A percentile compares a stretch with the other conserved stretches of the same genome.
Evolutionary conservation across 2,329 filamentous ascomycete species (phyloP).

Genomic region (Pezicula neosporulosa): DNA sequence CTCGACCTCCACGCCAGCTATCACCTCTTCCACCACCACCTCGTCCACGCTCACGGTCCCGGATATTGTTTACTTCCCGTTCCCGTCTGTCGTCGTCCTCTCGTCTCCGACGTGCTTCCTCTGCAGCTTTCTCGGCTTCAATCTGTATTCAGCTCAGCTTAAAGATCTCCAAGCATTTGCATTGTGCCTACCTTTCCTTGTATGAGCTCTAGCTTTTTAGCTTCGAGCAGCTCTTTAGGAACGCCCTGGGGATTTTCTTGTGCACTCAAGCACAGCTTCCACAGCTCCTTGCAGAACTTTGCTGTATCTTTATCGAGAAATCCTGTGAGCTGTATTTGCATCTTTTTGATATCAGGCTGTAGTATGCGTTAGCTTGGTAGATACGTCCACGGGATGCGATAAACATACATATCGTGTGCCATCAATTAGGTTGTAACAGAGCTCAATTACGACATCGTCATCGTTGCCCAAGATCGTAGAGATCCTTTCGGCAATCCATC

Average conservation of each 20-base stretch:
- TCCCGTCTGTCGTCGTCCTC: slow-evolving; percentile 71
- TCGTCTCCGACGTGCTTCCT: slow-evolving; percentile 67
- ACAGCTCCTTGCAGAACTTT: slow-evolving; percentile 87
- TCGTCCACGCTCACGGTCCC: slow-evolving; percentile 59
- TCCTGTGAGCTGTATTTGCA: slow-evolving; percentile 91
- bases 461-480: slow-evolving; percentile 86
- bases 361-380: slow-evolving; percentile 22
- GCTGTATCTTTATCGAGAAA: slow-evolving; percentile 93
- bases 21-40: slow-evolving; percentile 46
- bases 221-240: slow-evolving; percentile 89
- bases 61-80: slow-evolving; percentile 63
- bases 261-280: slow-evolving; percentile 87
- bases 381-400: slow-evolving; percentile 1
- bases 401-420: slow-evolving; percentile 68
- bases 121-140: slow-evolving; percentile 77
- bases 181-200: slow-evolving; percentile 79
- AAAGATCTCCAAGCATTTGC: neutral
- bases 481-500: slow-evolving; percentile 91
- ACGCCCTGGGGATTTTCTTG: slow-evolving; percentile 87
- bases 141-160: slow-evolving; percentile 48
- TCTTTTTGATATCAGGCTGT: slow-evolving; percentile 90
- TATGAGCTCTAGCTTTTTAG: slow-evolving; percentile 91
- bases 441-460: slow-evolving; percentile 92
- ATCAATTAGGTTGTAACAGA: slow-evolving; percentile 70
- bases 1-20: slow-evolving; percentile 43